Percentiles rank a stretch among this genome's conserved stretches.
These are phyloP conservation scores for Fulvia fulva DNA, from an alignment of 2,329 filamentous ascomycete genomes.

Conservation along the genomic window DNA sequence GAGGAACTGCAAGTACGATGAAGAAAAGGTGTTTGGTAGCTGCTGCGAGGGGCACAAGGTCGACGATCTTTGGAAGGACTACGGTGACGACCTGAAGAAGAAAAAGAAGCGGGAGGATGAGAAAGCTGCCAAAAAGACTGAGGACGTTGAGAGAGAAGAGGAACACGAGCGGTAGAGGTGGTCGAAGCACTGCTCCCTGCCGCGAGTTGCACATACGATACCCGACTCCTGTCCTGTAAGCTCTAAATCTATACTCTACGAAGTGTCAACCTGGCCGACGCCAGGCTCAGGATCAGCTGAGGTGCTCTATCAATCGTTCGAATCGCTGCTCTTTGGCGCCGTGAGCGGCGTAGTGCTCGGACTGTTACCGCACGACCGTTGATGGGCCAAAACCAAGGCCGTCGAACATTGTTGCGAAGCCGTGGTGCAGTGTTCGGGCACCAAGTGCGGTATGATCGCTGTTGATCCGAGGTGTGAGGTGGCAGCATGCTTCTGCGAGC, in stretches of 20 bases:
- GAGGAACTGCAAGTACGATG: slow-evolving; percentile 59
- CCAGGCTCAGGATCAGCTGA: background rate
- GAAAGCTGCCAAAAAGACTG: slow-evolving; percentile 1
- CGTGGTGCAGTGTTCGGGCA: background rate
- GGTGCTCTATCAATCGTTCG: background rate
- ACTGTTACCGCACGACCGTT: background rate
- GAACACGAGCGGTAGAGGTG: slow-evolving; percentile 11
- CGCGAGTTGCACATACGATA: background rate
- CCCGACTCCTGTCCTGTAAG: background rate
- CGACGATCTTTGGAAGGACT: slow-evolving; percentile 69
- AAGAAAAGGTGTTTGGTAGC: slow-evolving; percentile 41
- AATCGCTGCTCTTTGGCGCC: background rate
- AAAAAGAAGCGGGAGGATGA: slow-evolving; percentile 20
- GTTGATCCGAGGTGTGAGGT: background rate
- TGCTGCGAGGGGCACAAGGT: slow-evolving; percentile 54
- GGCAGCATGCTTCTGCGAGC: background rate
- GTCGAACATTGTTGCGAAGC: background rate
- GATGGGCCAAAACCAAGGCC: background rate
- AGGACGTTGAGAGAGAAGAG: slow-evolving; percentile 2
- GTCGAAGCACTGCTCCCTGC: background rate
- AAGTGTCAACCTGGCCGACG: background rate
- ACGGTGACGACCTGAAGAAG: slow-evolving; percentile 51
- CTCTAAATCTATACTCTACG: slow-evolving; percentile 9
- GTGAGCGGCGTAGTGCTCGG: background rate
- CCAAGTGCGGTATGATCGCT: background rate